phyloP scores from a whole-genome alignment of 768 basidiomycete species.

The Psilocybe azurescens region DNA sequence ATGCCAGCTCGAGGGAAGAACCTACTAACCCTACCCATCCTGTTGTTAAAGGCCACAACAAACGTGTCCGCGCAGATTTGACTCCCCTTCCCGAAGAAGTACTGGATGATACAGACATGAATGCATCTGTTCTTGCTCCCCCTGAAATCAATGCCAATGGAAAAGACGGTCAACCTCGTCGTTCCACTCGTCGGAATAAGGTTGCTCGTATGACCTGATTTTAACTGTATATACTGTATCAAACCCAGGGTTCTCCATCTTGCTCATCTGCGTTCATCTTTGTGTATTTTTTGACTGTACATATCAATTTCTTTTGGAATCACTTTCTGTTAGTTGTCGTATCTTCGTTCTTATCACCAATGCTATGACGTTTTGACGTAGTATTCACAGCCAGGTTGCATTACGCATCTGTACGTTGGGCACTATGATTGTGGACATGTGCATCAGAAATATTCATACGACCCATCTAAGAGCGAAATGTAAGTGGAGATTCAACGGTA shows the following conservation, averaged over 20 bases:
- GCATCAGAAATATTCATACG: no score
- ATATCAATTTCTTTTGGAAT: neutral
- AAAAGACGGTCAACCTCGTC: slow-evolving; percentile 19
- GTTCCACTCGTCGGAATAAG: slow-evolving; percentile 25
- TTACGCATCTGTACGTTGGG: no score
- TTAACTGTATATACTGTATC: slow-evolving; percentile 1
- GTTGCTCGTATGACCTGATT: slow-evolving; percentile 23
- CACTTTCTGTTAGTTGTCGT: neutral
- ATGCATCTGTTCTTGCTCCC: slow-evolving; percentile 2
- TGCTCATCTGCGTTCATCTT: neutral
- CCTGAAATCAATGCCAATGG: neutral
- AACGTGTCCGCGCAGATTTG: slow-evolving; percentile 48
- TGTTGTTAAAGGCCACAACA: slow-evolving; percentile 36
- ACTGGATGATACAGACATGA: slow-evolving; percentile 14
- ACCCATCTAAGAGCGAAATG: neutral
- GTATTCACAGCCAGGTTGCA: no score
- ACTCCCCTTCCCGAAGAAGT: slow-evolving; percentile 48
- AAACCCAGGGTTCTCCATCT: neutral
- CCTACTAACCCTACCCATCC: slow-evolving; percentile 21
- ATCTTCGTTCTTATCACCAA: neutral
- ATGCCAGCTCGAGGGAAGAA: slow-evolving; percentile 37
- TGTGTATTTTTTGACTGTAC: neutral
- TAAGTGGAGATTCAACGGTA: neutral
- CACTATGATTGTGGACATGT: no score
- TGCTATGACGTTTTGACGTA: neutral